These are phyloP conservation scores for Gautieria morchelliformis DNA, from an alignment of 768 basidiomycete species.

Conservation along the genomic window DNA sequence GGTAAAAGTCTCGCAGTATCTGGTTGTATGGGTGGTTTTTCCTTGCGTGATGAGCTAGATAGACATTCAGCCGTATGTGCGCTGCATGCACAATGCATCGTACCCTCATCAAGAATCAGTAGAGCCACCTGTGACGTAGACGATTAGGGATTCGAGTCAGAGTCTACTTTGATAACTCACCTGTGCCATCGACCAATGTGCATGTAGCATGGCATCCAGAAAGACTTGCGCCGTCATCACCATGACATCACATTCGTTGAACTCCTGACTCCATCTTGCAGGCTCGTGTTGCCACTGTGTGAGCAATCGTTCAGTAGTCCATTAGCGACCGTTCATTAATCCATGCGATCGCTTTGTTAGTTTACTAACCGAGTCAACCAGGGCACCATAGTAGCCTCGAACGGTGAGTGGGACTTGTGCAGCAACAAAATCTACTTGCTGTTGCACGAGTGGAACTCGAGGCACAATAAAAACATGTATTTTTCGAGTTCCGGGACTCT, in stretches of 20 bases:
- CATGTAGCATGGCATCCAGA: slow-evolving; percentile 70
- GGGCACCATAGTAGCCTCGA: slow-evolving; percentile 56
- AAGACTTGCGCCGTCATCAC: slow-evolving; percentile 90
- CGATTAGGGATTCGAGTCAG: background rate
- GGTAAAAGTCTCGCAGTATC: slow-evolving; percentile 48
- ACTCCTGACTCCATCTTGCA: slow-evolving; percentile 50
- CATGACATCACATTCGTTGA: slow-evolving; percentile 59
- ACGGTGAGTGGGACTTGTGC: slow-evolving; percentile 60
- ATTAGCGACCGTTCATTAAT: background rate
- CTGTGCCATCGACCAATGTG: slow-evolving; percentile 64
- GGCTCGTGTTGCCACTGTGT: slow-evolving; percentile 10
- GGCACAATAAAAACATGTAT: slow-evolving; percentile 73
- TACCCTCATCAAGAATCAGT: slow-evolving; percentile 46
- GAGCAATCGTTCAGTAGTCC: background rate
- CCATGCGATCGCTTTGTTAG: slow-evolving; percentile 18
- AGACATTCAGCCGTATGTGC: slow-evolving; percentile 9
- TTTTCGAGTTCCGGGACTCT: slow-evolving; percentile 42
- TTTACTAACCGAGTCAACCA: slow-evolving; percentile 64
- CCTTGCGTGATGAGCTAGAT: slow-evolving; percentile 35
- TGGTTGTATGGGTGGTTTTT: slow-evolving; percentile 50
- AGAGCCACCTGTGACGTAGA: slow-evolving; percentile 36
- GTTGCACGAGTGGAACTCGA: slow-evolving; percentile 75
- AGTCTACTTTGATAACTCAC: slow-evolving; percentile 19
- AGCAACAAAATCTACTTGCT: slow-evolving; percentile 61
- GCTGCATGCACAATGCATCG: background rate